phyloP scores from a whole-genome alignment of 1,284 basidiomycete species.

The Acaromyces ingoldii region DNA sequence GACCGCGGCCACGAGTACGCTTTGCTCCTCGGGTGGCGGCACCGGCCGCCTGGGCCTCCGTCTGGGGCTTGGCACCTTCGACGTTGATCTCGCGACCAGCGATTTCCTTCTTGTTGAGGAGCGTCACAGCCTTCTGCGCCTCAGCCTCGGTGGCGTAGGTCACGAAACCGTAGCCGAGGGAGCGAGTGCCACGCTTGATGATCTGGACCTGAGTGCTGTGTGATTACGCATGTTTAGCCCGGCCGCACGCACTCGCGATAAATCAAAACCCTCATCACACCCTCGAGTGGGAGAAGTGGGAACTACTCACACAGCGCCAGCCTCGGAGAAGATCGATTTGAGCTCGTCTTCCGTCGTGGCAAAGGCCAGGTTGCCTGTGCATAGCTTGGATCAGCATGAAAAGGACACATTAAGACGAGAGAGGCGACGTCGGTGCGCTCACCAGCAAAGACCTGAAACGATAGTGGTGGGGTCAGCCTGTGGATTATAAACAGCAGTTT shows the following conservation, averaged over 20 bases:
- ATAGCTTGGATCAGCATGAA: neutral
- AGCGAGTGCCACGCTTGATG: constrained; percentile 47
- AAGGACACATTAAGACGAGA: neutral
- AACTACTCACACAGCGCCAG: constrained; percentile 34
- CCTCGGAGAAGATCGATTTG: constrained; percentile 36
- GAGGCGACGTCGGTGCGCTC: neutral
- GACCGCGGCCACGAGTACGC: constrained; percentile 1
- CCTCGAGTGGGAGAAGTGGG: neutral
- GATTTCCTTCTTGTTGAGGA: constrained; percentile 42
- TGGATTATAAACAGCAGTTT: neutral
- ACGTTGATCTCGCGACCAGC: constrained; percentile 45
- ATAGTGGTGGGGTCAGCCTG: neutral
- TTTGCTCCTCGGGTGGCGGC: neutral
- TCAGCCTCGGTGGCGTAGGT: constrained; percentile 39
- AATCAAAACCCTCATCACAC: neutral
- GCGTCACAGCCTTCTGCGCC: constrained; percentile 35
- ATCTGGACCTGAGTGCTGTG: constrained; percentile 35
- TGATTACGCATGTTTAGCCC: neutral
- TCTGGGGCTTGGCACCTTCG: constrained; percentile 41
- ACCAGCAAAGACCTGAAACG: constrained; percentile 14
- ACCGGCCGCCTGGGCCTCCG: neutral
- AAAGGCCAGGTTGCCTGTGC: constrained; percentile 39
- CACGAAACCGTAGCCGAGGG: constrained; percentile 46
- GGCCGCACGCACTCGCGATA: neutral
- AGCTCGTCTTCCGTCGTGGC: constrained; percentile 44